Evolutionary conservation across 805 yeast genomes (phyloP), one percentile per base, ranked within the genome.

Genomic region (Priceomyces fermenticarens): DNA sequence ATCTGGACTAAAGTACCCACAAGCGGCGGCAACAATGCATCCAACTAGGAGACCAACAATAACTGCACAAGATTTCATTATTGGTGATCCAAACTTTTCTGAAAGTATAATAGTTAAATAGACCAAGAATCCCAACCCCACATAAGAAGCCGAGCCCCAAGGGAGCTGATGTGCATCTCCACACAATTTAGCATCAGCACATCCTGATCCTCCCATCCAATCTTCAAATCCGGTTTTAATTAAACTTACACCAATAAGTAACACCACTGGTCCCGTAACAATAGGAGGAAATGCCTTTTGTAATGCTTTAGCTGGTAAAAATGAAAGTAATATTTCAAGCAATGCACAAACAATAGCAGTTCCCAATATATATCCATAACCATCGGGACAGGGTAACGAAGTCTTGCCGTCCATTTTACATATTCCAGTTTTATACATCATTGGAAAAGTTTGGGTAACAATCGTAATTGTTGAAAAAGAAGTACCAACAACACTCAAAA

Each of bases 41-140:
- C 97, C 96, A 29, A 87, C 80, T 20, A 90, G 65, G 43, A 89
- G 70, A 29, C 97, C 97, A 30, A 83, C 66, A 51, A 89, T 85
- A 38, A 89, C 96, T 1, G 97, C 93, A 75, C 96, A 88, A 2
- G 95, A 85, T 58, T 85, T 88, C 93, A 89, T 85, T 55, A 89
- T 85, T 41, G 97, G 97, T 14, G 97, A 80, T 20, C 97, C 97
- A 75, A 85, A 89, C 58, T 80, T 80, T 62, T 90, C 97, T 54
- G 85, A 77, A 26, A 88, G 40, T 42, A 89, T 73, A 54, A 90
- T 88, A 4, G 87, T 70, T 20, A 79, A 73, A 55, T 78, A 86
- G 9, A 88, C 96, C 28, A 83, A 65, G 72, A 89, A 88, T 3
- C 97, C 97, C 26, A 89, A 73, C 35, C 97, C 97, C 49, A 90